Percentiles rank a stretch among this genome's conserved stretches.
Conservation (phyloP, 345 rosid genomes). For the Salix suchowensis region DNA sequence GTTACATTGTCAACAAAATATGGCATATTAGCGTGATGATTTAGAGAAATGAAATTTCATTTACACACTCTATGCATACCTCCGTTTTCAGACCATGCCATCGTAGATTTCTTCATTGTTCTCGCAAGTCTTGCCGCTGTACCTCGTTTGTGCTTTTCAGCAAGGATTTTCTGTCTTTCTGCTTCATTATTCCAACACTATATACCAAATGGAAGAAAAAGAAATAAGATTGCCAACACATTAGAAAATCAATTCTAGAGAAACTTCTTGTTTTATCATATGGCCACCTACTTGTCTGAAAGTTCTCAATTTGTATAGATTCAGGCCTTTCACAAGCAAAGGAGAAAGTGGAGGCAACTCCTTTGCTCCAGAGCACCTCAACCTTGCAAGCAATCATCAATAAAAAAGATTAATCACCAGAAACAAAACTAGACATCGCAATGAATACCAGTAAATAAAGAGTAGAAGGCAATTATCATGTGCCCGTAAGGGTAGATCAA, state of each 20-base stretch:
- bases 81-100: constrained; percentile 25
- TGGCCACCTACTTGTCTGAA: constrained; percentile 43
- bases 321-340: constrained; percentile 59
- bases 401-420: constrained; percentile 10
- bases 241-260: background rate
- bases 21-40: background rate
- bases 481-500: background rate
- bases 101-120: constrained; percentile 34
- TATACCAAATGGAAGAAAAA: background rate
- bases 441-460: background rate
- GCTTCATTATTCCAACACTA: constrained; percentile 51
- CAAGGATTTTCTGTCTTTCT: constrained; percentile 42
- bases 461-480: background rate
- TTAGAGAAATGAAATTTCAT: background rate
- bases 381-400: constrained; percentile 33
- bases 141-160: constrained; percentile 63
- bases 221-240: constrained; percentile 4
- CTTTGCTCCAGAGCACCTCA: constrained; percentile 65
- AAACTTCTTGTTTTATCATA: background rate
- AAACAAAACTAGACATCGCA: background rate
- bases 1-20: constrained; percentile 2
- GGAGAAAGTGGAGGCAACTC: constrained; percentile 55
- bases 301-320: constrained; percentile 53
- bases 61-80: constrained; percentile 15
- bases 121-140: constrained; percentile 49